phyloP scores from a whole-genome alignment of 805 yeast species.

The Teunomyces gatunensis region DNA sequence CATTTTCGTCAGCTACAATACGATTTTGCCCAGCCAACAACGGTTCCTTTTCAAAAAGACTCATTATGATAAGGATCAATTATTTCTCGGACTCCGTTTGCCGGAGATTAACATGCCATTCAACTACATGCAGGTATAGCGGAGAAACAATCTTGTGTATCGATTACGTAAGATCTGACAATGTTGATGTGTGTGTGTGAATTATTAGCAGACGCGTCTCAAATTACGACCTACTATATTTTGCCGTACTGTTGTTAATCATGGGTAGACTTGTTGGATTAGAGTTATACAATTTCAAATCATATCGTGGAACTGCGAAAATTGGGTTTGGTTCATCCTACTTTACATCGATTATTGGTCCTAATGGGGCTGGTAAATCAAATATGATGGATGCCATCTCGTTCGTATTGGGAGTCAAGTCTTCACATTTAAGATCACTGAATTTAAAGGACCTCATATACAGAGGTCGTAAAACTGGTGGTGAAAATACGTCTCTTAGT shows the following conservation, averaged over 20 bases:
- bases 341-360: constrained; percentile 92
- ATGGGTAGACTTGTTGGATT: constrained; percentile 86
- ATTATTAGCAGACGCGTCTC: constrained; percentile 7
- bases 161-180: background rate
- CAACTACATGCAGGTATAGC: background rate
- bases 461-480: constrained; percentile 51
- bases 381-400: constrained; percentile 97
- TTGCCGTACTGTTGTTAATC: background rate
- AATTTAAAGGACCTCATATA: constrained; percentile 75
- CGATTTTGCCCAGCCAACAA: background rate
- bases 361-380: constrained; percentile 98
- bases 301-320: constrained; percentile 72
- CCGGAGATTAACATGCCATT: background rate
- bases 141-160: background rate
- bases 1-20: background rate
- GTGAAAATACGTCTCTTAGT: constrained; percentile 14
- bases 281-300: constrained; percentile 85
- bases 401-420: constrained; percentile 84
- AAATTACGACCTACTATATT: background rate
- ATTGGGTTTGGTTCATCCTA: constrained; percentile 81
- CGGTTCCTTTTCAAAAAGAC: background rate
- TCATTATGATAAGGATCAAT: background rate
- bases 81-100: background rate
- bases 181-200: background rate
- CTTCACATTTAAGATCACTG: constrained; percentile 71